A percentile compares a stretch with the other conserved stretches of the same genome.
phyloP scores from a whole-genome alignment of 805 yeast species.

The Wickerhamomyces canadensis region DNA sequence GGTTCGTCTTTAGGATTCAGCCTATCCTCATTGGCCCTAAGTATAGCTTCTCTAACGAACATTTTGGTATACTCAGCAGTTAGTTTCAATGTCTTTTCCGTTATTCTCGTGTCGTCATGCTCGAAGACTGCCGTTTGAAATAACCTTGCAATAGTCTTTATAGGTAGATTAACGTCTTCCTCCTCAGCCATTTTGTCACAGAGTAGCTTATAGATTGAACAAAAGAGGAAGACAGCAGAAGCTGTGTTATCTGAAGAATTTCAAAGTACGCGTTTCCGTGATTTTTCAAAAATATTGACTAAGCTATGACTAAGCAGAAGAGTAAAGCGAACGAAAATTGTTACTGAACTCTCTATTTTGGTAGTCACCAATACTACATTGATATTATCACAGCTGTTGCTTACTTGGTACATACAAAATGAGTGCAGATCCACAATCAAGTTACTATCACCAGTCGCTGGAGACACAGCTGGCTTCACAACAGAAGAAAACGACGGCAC shows the following conservation, averaged over 20 bases:
- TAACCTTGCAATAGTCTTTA: slow-evolving; percentile 41
- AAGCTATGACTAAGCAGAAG: too few relatives aligned
- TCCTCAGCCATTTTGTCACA: not conserved
- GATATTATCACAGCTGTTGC: too few relatives aligned
- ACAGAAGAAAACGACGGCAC: slow-evolving; percentile 42
- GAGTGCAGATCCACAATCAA: not conserved
- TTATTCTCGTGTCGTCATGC: slow-evolving; percentile 39
- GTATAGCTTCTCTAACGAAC: slow-evolving; percentile 54
- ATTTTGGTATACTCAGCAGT: slow-evolving; percentile 49
- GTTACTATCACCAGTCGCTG: slow-evolving; percentile 19
- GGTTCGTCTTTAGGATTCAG: slow-evolving; percentile 20
- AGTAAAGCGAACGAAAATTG: too few relatives aligned
- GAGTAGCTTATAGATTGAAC: too few relatives aligned
- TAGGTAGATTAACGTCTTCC: slow-evolving; percentile 8
- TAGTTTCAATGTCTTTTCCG: slow-evolving; percentile 42
- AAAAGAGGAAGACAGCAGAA: too few relatives aligned
- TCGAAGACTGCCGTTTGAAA: slow-evolving; percentile 48
- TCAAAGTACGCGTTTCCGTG: too few relatives aligned
- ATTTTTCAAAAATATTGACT: too few relatives aligned
- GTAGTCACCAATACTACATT: too few relatives aligned
- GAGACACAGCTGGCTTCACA: slow-evolving; percentile 31
- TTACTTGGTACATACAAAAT: too few relatives aligned
- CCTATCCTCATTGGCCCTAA: slow-evolving; percentile 51
- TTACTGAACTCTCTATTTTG: too few relatives aligned
- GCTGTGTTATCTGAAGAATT: too few relatives aligned